Evolutionary conservation across 208 protist species (phyloP).

Genomic region (Wallacemonas sp.): DNA sequence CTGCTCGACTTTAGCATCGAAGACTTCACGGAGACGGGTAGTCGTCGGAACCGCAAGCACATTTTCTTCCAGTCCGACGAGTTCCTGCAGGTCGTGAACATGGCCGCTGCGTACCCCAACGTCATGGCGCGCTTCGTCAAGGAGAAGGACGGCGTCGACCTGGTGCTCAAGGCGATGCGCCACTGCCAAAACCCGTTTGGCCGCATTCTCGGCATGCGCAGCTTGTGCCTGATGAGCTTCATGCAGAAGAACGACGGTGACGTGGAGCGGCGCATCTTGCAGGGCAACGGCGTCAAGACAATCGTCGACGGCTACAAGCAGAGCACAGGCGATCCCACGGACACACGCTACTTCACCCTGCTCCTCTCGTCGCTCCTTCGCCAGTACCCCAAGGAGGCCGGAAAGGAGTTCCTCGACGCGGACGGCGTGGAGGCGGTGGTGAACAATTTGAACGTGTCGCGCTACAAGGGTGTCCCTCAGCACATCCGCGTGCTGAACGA

Average conservation of each 20-base stretch:
- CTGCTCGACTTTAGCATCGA: constrained; percentile 83
- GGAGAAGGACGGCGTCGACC: constrained; percentile 68
- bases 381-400: constrained; percentile 78
- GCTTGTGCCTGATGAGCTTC: constrained; percentile 81
- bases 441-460: constrained; percentile 79
- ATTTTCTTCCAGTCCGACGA: constrained; percentile 87
- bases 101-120: constrained; percentile 67
- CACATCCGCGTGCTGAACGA: constrained; percentile 87
- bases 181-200: constrained; percentile 75
- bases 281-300: constrained; percentile 67
- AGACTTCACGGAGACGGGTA: constrained; percentile 72
- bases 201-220: constrained; percentile 75
- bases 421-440: constrained; percentile 76
- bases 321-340: constrained; percentile 83
- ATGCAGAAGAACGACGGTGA: constrained; percentile 78
- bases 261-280: constrained; percentile 76
- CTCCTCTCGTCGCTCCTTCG: constrained; percentile 87
- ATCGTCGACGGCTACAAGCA: constrained; percentile 82
- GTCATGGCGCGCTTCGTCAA: constrained; percentile 77
- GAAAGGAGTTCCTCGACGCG: constrained; percentile 78
- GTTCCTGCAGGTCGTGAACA: constrained; percentile 87
- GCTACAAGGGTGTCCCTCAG: constrained; percentile 90
- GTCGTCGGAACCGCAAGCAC: constrained; percentile 61
- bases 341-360: constrained; percentile 85
- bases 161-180: constrained; percentile 70